These are phyloP conservation scores for Backusella sp. DNA, from an alignment of 192 early-diverging fungal species.

Conservation along the genomic window DNA sequence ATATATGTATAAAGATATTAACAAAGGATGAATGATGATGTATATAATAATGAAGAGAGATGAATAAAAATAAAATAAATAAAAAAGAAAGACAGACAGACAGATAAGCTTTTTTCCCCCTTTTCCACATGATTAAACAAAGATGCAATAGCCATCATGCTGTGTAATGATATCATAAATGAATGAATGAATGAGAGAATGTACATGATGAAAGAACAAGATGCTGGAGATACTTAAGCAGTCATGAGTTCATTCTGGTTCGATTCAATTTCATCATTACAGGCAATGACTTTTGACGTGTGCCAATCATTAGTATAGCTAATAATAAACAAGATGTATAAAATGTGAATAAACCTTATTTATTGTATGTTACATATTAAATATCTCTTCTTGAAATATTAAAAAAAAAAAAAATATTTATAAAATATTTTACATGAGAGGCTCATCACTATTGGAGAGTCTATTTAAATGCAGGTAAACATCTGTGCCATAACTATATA, in stretches of 20 bases:
- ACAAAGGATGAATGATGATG: too few species aligned
- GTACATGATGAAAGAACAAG: neutral
- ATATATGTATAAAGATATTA: neutral
- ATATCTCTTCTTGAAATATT: too few species aligned
- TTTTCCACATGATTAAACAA: slow-evolving; percentile 1
- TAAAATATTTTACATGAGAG: slow-evolving; percentile 52
- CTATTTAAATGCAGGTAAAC: slow-evolving; percentile 92
- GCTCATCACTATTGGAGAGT: slow-evolving; percentile 88
- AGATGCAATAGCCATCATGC: neutral
- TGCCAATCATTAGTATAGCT: neutral
- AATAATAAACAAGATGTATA: neutral
- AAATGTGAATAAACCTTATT: slow-evolving; percentile 1
- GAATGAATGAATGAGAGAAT: neutral
- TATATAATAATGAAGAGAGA: neutral
- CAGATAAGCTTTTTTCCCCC: neutral
- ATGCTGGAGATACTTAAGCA: neutral
- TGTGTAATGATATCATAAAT: neutral
- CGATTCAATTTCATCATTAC: neutral
- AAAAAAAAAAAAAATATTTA: neutral
- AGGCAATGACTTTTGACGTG: neutral
- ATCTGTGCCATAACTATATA: slow-evolving; percentile 79
- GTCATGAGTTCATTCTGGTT: neutral
- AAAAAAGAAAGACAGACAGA: too few species aligned
- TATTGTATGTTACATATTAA: neutral
- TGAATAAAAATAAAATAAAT: neutral